Evolutionary conservation across 805 yeast genomes (phyloP).

Genomic region (Crinitomyces ghanaensis): DNA sequence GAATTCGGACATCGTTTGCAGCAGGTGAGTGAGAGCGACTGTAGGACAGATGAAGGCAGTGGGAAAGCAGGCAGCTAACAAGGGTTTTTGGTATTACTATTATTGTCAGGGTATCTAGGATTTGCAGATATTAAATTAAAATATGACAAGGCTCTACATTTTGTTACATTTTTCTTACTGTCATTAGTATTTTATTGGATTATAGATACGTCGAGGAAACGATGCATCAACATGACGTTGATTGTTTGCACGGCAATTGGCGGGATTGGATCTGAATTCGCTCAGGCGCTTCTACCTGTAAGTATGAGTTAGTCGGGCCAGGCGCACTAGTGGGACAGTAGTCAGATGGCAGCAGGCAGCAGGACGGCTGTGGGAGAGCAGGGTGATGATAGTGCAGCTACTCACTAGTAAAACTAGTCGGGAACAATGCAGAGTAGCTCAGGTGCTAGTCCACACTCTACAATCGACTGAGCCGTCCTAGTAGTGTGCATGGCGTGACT

Average conservation of each 20-base stretch:
- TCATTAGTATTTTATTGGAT: conserved; percentile 33
- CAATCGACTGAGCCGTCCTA: too few relatives aligned
- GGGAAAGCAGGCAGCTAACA: conserved; percentile 1
- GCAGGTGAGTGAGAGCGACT: conserved; percentile 14
- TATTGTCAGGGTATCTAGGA: conserved; percentile 21
- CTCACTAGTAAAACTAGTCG: too few relatives aligned
- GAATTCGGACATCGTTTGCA: conserved; percentile 21
- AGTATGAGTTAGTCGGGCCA: conserved; percentile 6
- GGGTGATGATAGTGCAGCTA: too few relatives aligned
- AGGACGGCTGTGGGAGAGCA: too few relatives aligned
- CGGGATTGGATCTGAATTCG: conserved; percentile 31
- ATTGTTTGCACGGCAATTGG: conserved; percentile 25
- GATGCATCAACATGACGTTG: conserved; percentile 26
- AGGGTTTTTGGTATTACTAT: conserved; percentile 18
- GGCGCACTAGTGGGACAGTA: too few relatives aligned
- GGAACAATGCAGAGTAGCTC: too few relatives aligned
- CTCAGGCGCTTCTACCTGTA: conserved; percentile 25
- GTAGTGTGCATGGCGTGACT: too few relatives aligned
- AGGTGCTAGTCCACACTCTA: too few relatives aligned
- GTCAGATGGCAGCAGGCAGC: too few relatives aligned
- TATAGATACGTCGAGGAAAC: conserved; percentile 27
- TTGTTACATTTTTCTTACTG: conserved; percentile 26
- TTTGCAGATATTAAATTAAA: conserved; percentile 21
- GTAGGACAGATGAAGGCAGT: too few relatives aligned
- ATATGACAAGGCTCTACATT: conserved; percentile 29